phyloP scores from a whole-genome alignment of 805 yeast genomes.

The Ogataea paraovalis region DNA sequence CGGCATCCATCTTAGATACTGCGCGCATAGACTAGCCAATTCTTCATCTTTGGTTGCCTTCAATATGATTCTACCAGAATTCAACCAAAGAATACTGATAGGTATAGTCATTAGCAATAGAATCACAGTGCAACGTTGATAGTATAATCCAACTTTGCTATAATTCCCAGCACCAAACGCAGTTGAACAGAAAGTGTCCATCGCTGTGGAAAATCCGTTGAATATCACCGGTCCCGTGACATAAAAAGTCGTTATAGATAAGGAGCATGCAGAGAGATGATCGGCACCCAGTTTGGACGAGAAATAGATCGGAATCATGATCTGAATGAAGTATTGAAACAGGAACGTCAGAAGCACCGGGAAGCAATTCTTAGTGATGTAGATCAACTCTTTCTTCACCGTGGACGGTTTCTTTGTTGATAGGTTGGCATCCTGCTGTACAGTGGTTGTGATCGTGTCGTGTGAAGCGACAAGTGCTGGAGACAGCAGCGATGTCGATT shows the following conservation, averaged over 20 bases:
- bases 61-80: constrained; percentile 40
- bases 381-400: constrained; percentile 15
- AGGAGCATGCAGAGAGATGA: constrained; percentile 67
- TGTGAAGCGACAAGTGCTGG: background rate
- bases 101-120: constrained; percentile 51
- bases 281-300: constrained; percentile 65
- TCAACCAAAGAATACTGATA: constrained; percentile 54
- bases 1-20: constrained; percentile 48
- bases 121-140: constrained; percentile 59
- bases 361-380: constrained; percentile 36
- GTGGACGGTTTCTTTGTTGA: constrained; percentile 6
- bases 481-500: background rate
- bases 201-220: constrained; percentile 69
- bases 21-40: constrained; percentile 46
- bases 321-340: constrained; percentile 65
- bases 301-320: constrained; percentile 68
- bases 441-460: background rate
- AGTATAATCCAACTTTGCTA: constrained; percentile 60
- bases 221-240: constrained; percentile 68
- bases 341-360: constrained; percentile 65
- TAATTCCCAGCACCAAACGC: constrained; percentile 65
- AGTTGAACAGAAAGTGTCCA: constrained; percentile 75
- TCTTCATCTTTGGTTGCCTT: constrained; percentile 39
- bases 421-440: background rate
- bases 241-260: constrained; percentile 72